Evolutionary conservation across 2,329 filamentous ascomycete genomes (phyloP), one percentile per base, ranked within the genome.

Genomic region (Albifimbria verrucaria): DNA sequence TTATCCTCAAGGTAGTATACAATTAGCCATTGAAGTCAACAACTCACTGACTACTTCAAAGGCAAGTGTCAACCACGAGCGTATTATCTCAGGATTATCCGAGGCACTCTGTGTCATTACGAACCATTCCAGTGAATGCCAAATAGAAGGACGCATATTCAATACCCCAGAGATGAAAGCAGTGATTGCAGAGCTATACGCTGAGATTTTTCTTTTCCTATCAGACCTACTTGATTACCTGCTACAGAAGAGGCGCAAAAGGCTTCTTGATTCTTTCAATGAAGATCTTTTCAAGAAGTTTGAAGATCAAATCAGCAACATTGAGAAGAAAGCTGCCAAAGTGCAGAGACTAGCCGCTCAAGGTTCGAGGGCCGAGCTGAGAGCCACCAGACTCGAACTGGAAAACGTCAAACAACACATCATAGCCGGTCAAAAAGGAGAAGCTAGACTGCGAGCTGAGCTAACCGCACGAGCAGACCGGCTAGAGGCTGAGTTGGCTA

Each of bases 21-120:
- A 6, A 22, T 1, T 44, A 21, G 26, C 15, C 26, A 32, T 7
- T 32, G 26, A 9, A 32, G 9, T 15, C 7, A 15, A 15, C 26
- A 9, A 51, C 25, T 15, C 41, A 20, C 20, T 28, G 2, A 54
- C 26, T 36, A 21, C 23, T 25, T 10, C 4, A 6, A 7, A 65
- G 60, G 62, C 61, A 2, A 64, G 61, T 12, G 60, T 55, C 2
- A 65, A 65, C 12, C 62, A 65, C 11, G 55, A 60, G 9, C 55
- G 52, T 3, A 45, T 62, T 1, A 59, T 59, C 0, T 58, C 63
- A 24, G 54, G 52, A 0, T 50, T 66, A 1, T 52, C 59, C 1
- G 51, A 62, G 5, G 49, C 57, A 1, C 46, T 66, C 0, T 55
- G 51, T 10, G 32, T 48, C 1, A 61, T 65, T 12, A 62, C 57